A percentile compares a stretch with the other conserved stretches of the same genome.
These are phyloP conservation scores for Clonostachys rhizophaga DNA, from an alignment of 2,329 filamentous ascomycete genomes.

Conservation along the genomic window DNA sequence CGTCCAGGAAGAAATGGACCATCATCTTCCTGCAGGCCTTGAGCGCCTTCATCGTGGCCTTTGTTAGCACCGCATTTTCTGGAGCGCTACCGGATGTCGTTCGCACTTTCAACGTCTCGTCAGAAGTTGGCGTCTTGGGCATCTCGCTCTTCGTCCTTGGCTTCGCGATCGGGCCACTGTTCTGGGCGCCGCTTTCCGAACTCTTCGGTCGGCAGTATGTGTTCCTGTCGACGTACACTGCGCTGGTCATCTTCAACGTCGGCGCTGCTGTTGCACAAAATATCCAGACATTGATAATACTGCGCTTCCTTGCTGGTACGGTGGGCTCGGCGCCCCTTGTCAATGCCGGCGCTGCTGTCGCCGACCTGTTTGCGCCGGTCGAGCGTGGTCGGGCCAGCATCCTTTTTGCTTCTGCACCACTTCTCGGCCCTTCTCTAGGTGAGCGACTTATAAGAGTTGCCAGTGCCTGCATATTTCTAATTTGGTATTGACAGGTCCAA, in stretches of 20 bases:
- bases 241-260: conserved; percentile 47
- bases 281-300: conserved; percentile 55
- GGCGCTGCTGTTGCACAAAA: conserved; percentile 46
- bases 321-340: conserved; percentile 56
- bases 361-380: conserved; percentile 49
- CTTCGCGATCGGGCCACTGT: conserved; percentile 52
- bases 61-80: no score
- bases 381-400: conserved; percentile 53
- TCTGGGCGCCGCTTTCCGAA: conserved; percentile 61
- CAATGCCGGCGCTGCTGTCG: conserved; percentile 56
- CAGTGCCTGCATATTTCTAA: no score
- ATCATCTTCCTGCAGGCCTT: no score
- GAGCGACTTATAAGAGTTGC: no score
- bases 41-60: no score
- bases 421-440: conserved; percentile 50
- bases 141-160: conserved; percentile 40
- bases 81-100: no score
- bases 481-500: conserved; percentile 26
- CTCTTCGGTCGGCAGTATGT: conserved; percentile 48
- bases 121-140: conserved; percentile 18
- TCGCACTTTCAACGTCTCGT: no score
- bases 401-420: conserved; percentile 60
- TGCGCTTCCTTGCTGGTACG: conserved; percentile 58
- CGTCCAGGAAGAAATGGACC: no score
- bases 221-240: conserved; percentile 30